Evolutionary conservation across 2,329 filamentous ascomycete genomes (phyloP), one percentile per base, ranked within the genome.

Genomic region (Domatiomyces globalis): DNA sequence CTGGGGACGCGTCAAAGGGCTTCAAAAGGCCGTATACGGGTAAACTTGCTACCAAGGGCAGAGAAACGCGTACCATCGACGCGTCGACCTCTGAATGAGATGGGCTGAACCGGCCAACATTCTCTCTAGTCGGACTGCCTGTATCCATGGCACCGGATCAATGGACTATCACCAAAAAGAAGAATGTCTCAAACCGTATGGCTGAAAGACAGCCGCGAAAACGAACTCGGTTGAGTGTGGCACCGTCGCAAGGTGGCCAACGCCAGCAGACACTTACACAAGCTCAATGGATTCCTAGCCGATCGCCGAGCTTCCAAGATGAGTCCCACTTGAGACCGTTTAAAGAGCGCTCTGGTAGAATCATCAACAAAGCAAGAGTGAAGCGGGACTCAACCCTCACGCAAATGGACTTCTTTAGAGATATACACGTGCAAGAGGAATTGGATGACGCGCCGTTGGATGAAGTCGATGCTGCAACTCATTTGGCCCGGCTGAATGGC

Each of bases 331-430:
- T 49, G 42, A 46, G 48, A 20, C 27, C 49, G 44, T 44, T 51
- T 18, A 45, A 54, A 7, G 42, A 43, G 9, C 27, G 17, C 4
- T 43, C 39, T 9, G n/a, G 9, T 5, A 15, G 33, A 39, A 39
- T 5, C 12, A 4, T 46, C 19, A 51, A 33, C 17, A 43, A 27
- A 12, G 29, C 25, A 18, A 46, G 44, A 9, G 18, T 49, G 45
- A 58, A 57, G 46, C 50, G 50, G 43, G 43, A 59, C 36, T 57
- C 58, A n/a, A 61, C 59, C 1, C 51, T 61, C 46, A 61, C 59
- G 3, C 59, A 61, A 43, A 61, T 61, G 58, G 57, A 58, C 39
- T 61, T 59, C 44, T 60, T 61, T 49, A 49, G 29, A 27, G 43
- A 45, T 46, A 10, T 33, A 19, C 44, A 49, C 4, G 39, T 20